Evolutionary conservation across 352 stramenopile species (phyloP), one percentile per base, ranked within the genome.

Genomic region (Pythium aristosporum): DNA sequence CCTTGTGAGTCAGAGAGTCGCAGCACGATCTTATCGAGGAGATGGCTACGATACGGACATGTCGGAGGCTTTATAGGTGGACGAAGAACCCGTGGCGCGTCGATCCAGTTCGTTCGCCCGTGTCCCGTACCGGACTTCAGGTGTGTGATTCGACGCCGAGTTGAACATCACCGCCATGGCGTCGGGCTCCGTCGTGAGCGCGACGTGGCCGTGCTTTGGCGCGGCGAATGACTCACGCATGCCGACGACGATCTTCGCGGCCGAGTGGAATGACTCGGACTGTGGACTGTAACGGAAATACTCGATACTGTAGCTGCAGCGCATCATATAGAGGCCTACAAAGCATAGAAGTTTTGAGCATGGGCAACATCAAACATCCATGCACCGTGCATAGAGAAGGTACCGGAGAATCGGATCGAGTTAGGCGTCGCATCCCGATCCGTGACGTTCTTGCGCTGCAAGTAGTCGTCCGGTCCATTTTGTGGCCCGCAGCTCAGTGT

Each of bases 121-220:
- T 13, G 69, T 42, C 10, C 81, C 79, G 41, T 79, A 91, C 42
- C 70, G 75, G 5, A 78, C 79, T 12, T 69, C 57, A 0, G 79
- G 83, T 16, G 63, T 81, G 11, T 73, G 65, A 0, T 72, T 66
- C 1, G 80, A 89, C 9, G 75, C 81, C 12, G 84, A 88, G 43
- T 89, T 92, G 57, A 87, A 92, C 75, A 90, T 75, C 32, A 92
- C 55, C 0, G 73, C 75, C 81, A 92, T 91, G 12, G 81, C 76
- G 3, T 75, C 58, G 10, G 71, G 56, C 13, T 77, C 55, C 13
- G 80, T 75, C 2, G 77, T 89, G 18, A 92, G 63, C 57, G 77
- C 85, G 18, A 92, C 51, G 46, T 92, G 84, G 15, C 84, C 84
- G 25, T 92, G 84, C 67, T 92, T 91, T 6, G 84, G 84, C 1